Conservation (phyloP, 768 basidiomycete species). For the Naematelia aurantialba region DNA sequence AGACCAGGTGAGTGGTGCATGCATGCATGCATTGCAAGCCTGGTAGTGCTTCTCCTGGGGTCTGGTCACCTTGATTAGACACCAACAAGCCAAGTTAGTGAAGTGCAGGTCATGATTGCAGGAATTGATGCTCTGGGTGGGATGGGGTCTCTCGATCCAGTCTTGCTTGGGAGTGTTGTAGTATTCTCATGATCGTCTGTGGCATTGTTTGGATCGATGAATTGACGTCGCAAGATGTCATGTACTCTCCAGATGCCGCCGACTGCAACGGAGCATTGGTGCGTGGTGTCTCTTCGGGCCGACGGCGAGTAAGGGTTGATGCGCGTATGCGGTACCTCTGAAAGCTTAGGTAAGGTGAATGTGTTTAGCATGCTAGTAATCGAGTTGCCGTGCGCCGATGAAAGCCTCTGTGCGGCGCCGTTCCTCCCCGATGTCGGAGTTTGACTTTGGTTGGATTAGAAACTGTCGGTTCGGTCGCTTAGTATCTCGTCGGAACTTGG, state of each 20-base stretch:
- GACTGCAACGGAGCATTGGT: not conserved
- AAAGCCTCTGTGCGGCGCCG: not conserved
- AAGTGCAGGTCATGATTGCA: not conserved
- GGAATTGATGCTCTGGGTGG: not conserved
- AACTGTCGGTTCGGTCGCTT: not conserved
- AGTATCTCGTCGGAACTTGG: constrained; percentile 8
- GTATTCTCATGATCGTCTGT: not conserved
- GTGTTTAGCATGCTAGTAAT: not conserved
- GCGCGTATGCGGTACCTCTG: not conserved
- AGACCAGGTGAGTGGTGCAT: constrained; percentile 2
- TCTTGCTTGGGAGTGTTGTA: not conserved
- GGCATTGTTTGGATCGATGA: not conserved
- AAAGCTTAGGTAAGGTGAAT: not conserved
- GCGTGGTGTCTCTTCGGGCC: not conserved
- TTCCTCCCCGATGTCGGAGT: constrained; percentile 1
- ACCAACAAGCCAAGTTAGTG: not conserved
- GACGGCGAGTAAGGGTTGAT: not conserved
- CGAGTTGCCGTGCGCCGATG: not conserved
- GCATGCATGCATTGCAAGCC: not conserved
- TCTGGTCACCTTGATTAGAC: not conserved
- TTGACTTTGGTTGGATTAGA: not conserved
- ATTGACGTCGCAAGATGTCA: not conserved
- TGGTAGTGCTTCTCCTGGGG: not conserved
- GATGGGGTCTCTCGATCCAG: not conserved
- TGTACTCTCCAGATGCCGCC: not conserved